Percentiles rank a stretch among this genome's conserved stretches.
Conservation (phyloP, 306 rosid genomes). For the Dryas drummondii region DNA sequence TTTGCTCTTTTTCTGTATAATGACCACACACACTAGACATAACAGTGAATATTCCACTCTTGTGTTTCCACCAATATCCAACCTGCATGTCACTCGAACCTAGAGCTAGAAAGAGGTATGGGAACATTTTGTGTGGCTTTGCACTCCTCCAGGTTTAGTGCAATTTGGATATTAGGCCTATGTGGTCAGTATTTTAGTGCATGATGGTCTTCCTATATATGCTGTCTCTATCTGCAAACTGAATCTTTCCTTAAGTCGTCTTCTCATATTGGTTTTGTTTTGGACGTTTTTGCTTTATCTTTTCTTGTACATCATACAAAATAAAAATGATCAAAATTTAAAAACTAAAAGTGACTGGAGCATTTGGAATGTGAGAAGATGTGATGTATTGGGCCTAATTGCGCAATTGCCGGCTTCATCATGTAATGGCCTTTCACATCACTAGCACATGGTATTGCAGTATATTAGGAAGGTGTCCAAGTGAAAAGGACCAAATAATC, state of each 20-base stretch:
- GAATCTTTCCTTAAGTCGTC: neutral
- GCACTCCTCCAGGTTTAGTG: no score
- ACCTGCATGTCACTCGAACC: no score
- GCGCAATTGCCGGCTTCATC: slow-evolving; percentile 24
- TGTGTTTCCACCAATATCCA: no score
- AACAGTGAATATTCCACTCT: no score
- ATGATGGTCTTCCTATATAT: neutral
- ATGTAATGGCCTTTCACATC: neutral
- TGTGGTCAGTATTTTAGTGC: neutral
- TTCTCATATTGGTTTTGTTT: neutral
- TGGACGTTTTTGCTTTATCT: neutral
- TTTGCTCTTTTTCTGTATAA: no score
- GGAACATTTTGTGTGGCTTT: no score
- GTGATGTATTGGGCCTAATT: neutral
- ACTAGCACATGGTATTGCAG: neutral
- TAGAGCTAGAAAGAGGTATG: no score
- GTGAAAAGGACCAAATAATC: no score
- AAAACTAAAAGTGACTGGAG: no score
- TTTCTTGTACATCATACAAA: neutral
- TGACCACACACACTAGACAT: no score
- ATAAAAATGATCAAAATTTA: neutral
- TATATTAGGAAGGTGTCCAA: no score
- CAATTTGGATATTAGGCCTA: no score
- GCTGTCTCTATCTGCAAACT: neutral
- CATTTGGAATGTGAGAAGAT: neutral